A percentile compares a stretch with the other conserved stretches of the same genome.
Conservation (phyloP, 148 eudicot species). For the Dianthus caryophyllus region DNA sequence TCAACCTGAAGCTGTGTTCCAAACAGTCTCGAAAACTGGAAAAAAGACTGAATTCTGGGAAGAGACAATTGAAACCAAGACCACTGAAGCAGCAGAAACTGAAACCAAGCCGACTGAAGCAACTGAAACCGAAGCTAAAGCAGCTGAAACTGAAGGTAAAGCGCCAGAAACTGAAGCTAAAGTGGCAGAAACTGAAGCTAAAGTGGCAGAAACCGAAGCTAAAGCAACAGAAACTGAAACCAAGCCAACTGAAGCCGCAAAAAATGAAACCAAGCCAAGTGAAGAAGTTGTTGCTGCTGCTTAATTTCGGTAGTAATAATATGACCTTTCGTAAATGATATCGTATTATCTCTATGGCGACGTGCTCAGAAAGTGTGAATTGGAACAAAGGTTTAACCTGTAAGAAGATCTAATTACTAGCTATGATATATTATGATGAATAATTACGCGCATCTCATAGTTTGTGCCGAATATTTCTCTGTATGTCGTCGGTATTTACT, state of each 20-base stretch:
- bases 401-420: not conserved
- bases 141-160: not conserved
- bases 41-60: constrained; percentile 75
- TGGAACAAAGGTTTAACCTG: not conserved
- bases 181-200: not conserved
- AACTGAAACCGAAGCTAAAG: not conserved
- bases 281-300: not conserved
- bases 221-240: not conserved
- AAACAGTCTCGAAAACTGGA: constrained; percentile 83
- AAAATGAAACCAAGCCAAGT: not conserved
- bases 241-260: not conserved
- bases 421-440: not conserved
- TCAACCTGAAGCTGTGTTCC: constrained; percentile 65
- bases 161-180: not conserved
- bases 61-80: constrained; percentile 21
- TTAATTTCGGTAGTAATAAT: not conserved
- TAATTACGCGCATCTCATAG: not conserved
- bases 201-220: not conserved
- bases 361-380: not conserved
- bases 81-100: not conserved
- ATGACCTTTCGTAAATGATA: not conserved
- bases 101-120: constrained; percentile 9
- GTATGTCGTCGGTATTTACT: too few relatives aligned
- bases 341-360: not conserved
- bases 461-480: too few relatives aligned